These are phyloP conservation scores for Scheffersomyces illinoinensis DNA, from an alignment of 1,139 yeast genomes.

Conservation along the genomic window DNA sequence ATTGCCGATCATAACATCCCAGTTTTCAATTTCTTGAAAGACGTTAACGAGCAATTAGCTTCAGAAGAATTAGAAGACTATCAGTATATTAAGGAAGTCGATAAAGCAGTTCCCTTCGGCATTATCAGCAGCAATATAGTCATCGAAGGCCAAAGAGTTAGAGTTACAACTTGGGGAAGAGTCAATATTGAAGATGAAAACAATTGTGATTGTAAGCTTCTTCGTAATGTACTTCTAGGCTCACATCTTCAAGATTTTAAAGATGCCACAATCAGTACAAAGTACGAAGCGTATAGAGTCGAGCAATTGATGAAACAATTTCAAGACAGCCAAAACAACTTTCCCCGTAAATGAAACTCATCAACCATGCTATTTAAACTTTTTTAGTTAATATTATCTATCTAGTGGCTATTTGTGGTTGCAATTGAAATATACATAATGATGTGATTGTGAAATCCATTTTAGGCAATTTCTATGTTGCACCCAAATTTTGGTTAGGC, in stretches of 20 bases:
- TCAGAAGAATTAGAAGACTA: slow-evolving; percentile 8
- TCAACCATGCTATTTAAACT: not conserved
- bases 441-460: not conserved
- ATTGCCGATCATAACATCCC: slow-evolving; percentile 45
- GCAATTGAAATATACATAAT: not conserved
- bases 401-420: not conserved
- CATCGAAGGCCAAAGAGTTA: slow-evolving; percentile 2
- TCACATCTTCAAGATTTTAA: slow-evolving; percentile 17
- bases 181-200: slow-evolving; percentile 10
- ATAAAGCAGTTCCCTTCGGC: slow-evolving; percentile 12
- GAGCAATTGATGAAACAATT: slow-evolving; percentile 5
- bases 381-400: not conserved
- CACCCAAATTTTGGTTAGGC: not conserved
- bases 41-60: slow-evolving; percentile 1
- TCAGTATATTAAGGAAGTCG: slow-evolving; percentile 9
- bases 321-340: not conserved
- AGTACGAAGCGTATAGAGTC: slow-evolving; percentile 14
- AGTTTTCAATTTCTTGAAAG: slow-evolving; percentile 45
- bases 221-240: slow-evolving; percentile 13
- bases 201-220: slow-evolving; percentile 10
- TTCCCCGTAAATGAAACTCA: not conserved
- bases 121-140: slow-evolving; percentile 11
- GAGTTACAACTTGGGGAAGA: slow-evolving; percentile 14
- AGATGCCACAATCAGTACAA: slow-evolving; percentile 12
- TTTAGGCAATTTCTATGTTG: not conserved